Percentiles rank a stretch among this genome's conserved stretches.
phyloP scores from a whole-genome alignment of 352 stramenopile species.

The Halophytophthora batemanensis region DNA sequence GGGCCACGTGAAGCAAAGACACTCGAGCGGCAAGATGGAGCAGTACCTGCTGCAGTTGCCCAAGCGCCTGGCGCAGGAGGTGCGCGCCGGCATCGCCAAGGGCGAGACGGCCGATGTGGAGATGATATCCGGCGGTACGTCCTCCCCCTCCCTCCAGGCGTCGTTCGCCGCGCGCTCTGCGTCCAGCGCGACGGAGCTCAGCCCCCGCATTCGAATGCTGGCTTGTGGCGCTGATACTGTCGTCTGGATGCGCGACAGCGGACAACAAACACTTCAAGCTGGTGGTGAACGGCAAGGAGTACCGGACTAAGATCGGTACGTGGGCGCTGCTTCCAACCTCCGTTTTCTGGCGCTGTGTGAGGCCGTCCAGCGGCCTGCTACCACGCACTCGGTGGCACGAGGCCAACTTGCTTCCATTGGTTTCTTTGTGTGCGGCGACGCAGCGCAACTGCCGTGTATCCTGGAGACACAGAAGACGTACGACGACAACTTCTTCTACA shows the following conservation, averaged over 20 bases:
- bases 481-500: slow-evolving; percentile 88
- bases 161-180: not conserved
- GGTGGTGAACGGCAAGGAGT: slow-evolving; percentile 70
- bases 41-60: slow-evolving; percentile 86
- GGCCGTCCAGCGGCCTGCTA: not conserved
- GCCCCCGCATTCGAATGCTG: not conserved
- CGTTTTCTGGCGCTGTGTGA: not conserved
- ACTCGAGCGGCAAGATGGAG: slow-evolving; percentile 60
- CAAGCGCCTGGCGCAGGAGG: slow-evolving; percentile 73
- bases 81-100: slow-evolving; percentile 61
- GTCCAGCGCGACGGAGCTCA: not conserved
- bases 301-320: slow-evolving; percentile 76
- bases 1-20: too few relatives aligned
- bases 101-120: slow-evolving; percentile 64
- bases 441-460: slow-evolving; percentile 83
- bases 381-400: too few relatives aligned
- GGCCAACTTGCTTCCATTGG: too few relatives aligned
- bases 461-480: slow-evolving; percentile 90
- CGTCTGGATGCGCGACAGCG: slow-evolving; percentile 28
- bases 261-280: slow-evolving; percentile 88
- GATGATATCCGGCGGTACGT: slow-evolving; percentile 71
- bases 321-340: not conserved
- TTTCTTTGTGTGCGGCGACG: not conserved
- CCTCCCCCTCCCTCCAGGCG: not conserved
- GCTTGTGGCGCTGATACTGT: slow-evolving; percentile 7